phyloP scores from a whole-genome alignment of 768 basidiomycete genomes.

The Tylopilus rubrobrunneus region DNA sequence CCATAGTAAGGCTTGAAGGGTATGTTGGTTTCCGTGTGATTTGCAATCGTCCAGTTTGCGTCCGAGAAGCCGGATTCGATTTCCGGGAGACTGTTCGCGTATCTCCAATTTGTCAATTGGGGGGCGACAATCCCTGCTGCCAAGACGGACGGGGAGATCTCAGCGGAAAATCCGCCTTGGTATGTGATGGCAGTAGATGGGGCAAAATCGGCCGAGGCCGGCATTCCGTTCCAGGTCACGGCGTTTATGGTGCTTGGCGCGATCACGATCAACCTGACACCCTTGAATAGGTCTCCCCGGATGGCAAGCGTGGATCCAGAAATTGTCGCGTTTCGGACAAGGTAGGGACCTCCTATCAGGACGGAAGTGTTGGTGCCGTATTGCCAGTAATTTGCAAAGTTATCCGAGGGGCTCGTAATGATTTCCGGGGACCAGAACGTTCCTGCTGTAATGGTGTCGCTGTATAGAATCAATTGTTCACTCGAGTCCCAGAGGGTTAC shows the following conservation, averaged over 20 bases:
- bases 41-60: slow-evolving; percentile 57
- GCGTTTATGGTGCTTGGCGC: slow-evolving; percentile 48
- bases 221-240: slow-evolving; percentile 71
- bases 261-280: slow-evolving; percentile 57
- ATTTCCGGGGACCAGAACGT: slow-evolving; percentile 78
- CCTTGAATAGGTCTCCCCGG: slow-evolving; percentile 63
- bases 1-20: slow-evolving; percentile 67
- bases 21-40: slow-evolving; percentile 72
- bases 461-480: slow-evolving; percentile 63
- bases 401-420: slow-evolving; percentile 34
- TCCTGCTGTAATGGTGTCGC: slow-evolving; percentile 60
- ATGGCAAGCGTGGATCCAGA: slow-evolving; percentile 50
- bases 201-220: slow-evolving; percentile 36
- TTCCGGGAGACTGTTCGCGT: slow-evolving; percentile 73
- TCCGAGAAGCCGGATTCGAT: slow-evolving; percentile 56
- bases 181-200: slow-evolving; percentile 25
- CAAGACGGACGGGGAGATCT: slow-evolving; percentile 35
- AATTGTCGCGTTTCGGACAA: slow-evolving; percentile 55
- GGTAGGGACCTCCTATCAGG: slow-evolving; percentile 62
- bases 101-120: slow-evolving; percentile 65
- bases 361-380: slow-evolving; percentile 69
- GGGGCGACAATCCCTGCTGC: slow-evolving; percentile 39
- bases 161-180: slow-evolving; percentile 47
- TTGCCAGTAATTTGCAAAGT: slow-evolving; percentile 63
- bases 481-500: slow-evolving; percentile 64